These are phyloP conservation scores for Gynochthodes officinalis DNA, from an alignment of 257 asterid species.

Conservation along the genomic window DNA sequence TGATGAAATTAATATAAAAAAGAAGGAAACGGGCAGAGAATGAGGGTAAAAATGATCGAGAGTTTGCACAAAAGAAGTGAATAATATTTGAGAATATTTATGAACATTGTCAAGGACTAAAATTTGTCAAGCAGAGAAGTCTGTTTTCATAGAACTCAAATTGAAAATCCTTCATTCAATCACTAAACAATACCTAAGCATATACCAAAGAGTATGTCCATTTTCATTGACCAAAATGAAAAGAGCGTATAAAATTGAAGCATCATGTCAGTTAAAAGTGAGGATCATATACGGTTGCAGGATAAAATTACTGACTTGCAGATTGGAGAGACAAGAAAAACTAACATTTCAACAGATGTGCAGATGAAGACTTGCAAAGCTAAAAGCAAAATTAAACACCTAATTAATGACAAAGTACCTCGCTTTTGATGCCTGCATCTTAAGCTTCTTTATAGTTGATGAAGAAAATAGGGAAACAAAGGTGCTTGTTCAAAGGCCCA, in stretches of 20 bases:
- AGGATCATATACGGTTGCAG: too few relatives aligned
- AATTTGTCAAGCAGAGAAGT: neutral
- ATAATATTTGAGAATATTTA: too few relatives aligned
- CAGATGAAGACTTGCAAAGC: constrained; percentile 7
- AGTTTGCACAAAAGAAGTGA: neutral
- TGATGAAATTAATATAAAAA: neutral
- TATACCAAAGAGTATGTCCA: neutral
- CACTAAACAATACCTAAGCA: neutral
- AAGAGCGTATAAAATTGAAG: neutral
- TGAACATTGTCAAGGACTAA: neutral
- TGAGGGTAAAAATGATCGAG: too few relatives aligned
- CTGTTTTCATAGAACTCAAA: neutral
- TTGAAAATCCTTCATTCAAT: neutral
- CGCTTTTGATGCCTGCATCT: constrained; percentile 82
- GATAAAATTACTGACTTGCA: neutral
- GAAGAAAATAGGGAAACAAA: constrained; percentile 27
- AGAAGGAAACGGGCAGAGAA: neutral
- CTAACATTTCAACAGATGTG: neutral
- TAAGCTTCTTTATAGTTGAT: constrained; percentile 23
- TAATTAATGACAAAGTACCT: constrained; percentile 44
- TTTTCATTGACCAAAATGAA: neutral
- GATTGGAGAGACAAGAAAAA: neutral
- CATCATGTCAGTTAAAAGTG: neutral
- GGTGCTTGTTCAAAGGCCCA: constrained; percentile 41
- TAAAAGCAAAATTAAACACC: neutral